Percentiles rank a stretch among this genome's conserved stretches.
Evolutionary conservation across 352 stramenopile genomes (phyloP).

Genomic region (Peronosclerospora sorghi): DNA sequence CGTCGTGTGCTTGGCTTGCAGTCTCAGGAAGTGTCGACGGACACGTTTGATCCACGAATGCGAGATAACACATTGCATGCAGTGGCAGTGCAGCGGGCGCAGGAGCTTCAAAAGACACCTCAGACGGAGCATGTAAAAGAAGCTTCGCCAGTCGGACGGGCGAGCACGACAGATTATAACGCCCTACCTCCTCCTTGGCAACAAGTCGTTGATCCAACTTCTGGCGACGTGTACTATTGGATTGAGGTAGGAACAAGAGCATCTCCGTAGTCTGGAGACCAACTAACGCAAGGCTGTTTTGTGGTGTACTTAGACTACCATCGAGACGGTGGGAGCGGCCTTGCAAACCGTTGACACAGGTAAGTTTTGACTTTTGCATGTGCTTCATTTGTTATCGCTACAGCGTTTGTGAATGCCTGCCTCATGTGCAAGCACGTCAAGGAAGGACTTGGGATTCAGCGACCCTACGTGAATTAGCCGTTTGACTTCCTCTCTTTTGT

Average conservation of each 20-base stretch:
- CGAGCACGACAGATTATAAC: conserved; percentile 8
- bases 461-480: too few species aligned
- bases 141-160: conserved; percentile 6
- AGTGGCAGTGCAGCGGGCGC: conserved; percentile 33
- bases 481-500: too few species aligned
- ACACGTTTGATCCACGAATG: conserved; percentile 29
- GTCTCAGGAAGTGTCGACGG: conserved; percentile 7
- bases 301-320: conserved; percentile 31
- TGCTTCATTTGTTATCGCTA: too few species aligned
- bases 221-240: conserved; percentile 67
- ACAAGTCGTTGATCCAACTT: conserved; percentile 32
- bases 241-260: conserved; percentile 37
- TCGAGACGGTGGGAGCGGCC: conserved; percentile 63
- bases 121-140: conserved; percentile 9
- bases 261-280: too few species aligned
- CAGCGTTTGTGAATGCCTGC: not conserved
- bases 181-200: conserved; percentile 40
- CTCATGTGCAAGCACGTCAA: conserved; percentile 1
- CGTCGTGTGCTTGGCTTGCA: conserved; percentile 19
- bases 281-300: not conserved
- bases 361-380: too few species aligned
- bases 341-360: not conserved
- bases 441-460: not conserved
- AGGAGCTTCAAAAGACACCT: conserved; percentile 29
- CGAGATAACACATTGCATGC: conserved; percentile 75